phyloP scores from a whole-genome alignment of 805 yeast genomes.

The Yarrowia sp. region DNA sequence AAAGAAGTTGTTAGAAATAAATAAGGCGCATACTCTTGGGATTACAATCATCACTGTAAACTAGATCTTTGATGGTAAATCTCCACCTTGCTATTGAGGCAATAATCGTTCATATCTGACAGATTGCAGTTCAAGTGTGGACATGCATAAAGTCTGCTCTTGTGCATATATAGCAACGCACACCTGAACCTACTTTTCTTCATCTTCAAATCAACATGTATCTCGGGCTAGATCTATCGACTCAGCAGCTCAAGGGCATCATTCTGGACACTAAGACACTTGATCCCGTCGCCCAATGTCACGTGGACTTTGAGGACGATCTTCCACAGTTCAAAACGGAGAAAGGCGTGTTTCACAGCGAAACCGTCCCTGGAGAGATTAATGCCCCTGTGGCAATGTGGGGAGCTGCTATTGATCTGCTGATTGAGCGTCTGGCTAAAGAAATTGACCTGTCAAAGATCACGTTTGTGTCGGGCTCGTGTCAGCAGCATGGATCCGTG shows the following conservation, averaged over 20 bases:
- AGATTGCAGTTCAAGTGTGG: no score
- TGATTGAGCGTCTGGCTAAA: slow-evolving; percentile 59
- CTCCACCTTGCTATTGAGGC: no score
- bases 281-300: slow-evolving; percentile 61
- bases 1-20: no score
- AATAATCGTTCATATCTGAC: no score
- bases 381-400: slow-evolving; percentile 88
- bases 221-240: slow-evolving; percentile 81
- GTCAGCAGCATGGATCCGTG: slow-evolving; percentile 93
- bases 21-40: no score
- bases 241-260: slow-evolving; percentile 85
- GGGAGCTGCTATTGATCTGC: slow-evolving; percentile 79
- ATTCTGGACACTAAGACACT: slow-evolving; percentile 61
- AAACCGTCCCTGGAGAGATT: slow-evolving; percentile 57
- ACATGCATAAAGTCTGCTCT: not conserved
- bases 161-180: slow-evolving; percentile 24
- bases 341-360: slow-evolving; percentile 73
- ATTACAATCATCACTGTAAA: no score
- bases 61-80: no score
- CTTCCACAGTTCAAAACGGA: slow-evolving; percentile 65
- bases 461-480: slow-evolving; percentile 77
- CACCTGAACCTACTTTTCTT: not conserved
- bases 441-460: slow-evolving; percentile 66
- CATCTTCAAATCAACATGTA: slow-evolving; percentile 15
- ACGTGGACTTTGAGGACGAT: slow-evolving; percentile 75